phyloP scores from a whole-genome alignment of 768 basidiomycete genomes.

The Pulveroboletus sp. region DNA sequence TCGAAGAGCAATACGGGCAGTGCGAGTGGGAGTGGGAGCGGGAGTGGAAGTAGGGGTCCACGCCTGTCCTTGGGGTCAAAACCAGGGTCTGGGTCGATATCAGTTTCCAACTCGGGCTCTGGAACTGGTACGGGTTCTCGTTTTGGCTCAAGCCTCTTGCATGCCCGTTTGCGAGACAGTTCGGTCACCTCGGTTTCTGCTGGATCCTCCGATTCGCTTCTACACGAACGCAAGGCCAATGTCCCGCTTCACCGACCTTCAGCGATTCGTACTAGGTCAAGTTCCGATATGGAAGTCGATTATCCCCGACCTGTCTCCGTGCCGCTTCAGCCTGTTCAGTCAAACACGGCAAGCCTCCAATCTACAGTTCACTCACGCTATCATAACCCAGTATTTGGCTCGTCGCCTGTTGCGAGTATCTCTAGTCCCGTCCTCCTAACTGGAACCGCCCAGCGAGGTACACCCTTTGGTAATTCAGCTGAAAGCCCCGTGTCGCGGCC shows the following conservation, averaged over 20 bases:
- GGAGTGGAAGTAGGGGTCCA: constrained; percentile 5
- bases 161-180: constrained; percentile 22
- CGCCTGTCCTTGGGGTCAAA: constrained; percentile 19
- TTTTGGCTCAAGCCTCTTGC: constrained; percentile 23
- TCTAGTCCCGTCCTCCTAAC: constrained; percentile 17
- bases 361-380: background rate
- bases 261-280: constrained; percentile 2
- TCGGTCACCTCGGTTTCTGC: constrained; percentile 31
- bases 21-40: constrained; percentile 12
- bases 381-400: constrained; percentile 6
- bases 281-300: constrained; percentile 28
- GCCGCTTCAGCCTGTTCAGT: constrained; percentile 12
- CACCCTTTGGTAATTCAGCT: constrained; percentile 1
- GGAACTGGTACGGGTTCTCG: constrained; percentile 23
- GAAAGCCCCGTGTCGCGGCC: constrained; percentile 9
- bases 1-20: constrained; percentile 12
- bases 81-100: constrained; percentile 18
- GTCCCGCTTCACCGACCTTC: constrained; percentile 7
- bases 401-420: constrained; percentile 16
- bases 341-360: background rate
- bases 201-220: constrained; percentile 18
- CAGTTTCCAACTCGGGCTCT: constrained; percentile 23
- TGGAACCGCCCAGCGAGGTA: background rate
- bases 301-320: constrained; percentile 16
- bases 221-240: constrained; percentile 4